Evolutionary conservation across 225 moss, liverwort and hornwort genomes (phyloP).

Genomic region (Sphagnum contortum): DNA sequence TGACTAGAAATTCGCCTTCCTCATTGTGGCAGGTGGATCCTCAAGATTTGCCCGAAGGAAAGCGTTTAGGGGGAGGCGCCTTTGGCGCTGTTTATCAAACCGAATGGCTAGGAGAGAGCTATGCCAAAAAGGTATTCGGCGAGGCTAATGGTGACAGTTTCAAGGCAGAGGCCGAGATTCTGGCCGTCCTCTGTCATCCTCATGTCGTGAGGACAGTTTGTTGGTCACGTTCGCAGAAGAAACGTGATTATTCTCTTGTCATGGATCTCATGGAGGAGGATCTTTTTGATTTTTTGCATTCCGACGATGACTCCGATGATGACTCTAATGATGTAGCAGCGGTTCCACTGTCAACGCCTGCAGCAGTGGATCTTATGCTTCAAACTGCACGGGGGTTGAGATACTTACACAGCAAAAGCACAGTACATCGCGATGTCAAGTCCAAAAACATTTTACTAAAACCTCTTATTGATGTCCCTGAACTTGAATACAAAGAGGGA

Average conservation of each 20-base stretch:
- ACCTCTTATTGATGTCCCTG: not conserved
- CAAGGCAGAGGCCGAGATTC: constrained; percentile 5
- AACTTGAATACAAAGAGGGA: not conserved
- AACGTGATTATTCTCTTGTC: not conserved
- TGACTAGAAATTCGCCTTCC: constrained; percentile 1
- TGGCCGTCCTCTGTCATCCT: constrained; percentile 13
- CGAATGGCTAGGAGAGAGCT: constrained; percentile 2
- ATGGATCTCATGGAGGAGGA: constrained; percentile 20
- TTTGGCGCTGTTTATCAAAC: constrained; percentile 10
- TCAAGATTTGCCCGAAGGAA: not conserved
- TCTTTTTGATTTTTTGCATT: not conserved
- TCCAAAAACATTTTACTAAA: constrained; percentile 8
- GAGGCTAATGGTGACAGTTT: not conserved
- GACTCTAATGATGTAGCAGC: too few species aligned
- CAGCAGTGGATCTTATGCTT: constrained; percentile 17
- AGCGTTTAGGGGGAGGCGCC: not conserved
- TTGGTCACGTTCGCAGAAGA: constrained; percentile 1
- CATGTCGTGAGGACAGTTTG: constrained; percentile 13
- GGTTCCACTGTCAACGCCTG: not conserved
- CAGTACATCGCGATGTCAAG: constrained; percentile 16
- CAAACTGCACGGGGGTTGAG: constrained; percentile 12
- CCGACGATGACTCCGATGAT: too few species aligned
- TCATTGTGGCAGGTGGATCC: constrained; percentile 4
- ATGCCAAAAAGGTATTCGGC: constrained; percentile 2
- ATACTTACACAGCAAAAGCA: constrained; percentile 6